These are phyloP conservation scores for Penicillium maclennaniae DNA, from an alignment of 495 filamentous ascomycete genomes.

Conservation along the genomic window DNA sequence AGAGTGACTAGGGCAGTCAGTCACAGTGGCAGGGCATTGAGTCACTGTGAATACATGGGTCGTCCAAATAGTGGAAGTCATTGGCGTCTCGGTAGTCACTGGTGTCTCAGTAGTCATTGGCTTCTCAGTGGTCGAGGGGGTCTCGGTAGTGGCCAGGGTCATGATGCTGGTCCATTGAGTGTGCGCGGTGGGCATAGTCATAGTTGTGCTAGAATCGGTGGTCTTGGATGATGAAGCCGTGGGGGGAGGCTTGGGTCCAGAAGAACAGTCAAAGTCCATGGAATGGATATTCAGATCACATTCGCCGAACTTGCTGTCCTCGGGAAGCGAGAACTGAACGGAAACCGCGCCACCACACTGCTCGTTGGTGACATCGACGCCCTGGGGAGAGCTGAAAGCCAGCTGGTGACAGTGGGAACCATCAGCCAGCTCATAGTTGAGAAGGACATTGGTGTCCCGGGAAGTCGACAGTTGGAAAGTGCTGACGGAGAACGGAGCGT, in stretches of 20 bases:
- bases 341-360: conserved; percentile 87
- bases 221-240: not conserved
- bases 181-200: not conserved
- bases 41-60: conserved; percentile 54
- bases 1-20: conserved; percentile 52
- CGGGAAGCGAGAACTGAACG: conserved; percentile 70
- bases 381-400: conserved; percentile 56
- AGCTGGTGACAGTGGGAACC: conserved; percentile 73
- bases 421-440: conserved; percentile 79
- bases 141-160: not conserved
- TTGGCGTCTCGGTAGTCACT: too few relatives aligned
- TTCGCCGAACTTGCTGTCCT: conserved; percentile 43
- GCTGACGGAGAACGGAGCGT: conserved; percentile 68
- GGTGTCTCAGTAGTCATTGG: conserved; percentile 17
- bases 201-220: not conserved
- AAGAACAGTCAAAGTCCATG: conserved; percentile 75
- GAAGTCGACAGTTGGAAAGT: conserved; percentile 68
- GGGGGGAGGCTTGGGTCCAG: conserved; percentile 20
- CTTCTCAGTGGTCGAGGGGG: too few relatives aligned
- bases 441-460: conserved; percentile 68
- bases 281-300: conserved; percentile 72
- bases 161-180: not conserved
- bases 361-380: conserved; percentile 67
- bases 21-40: conserved; percentile 51
- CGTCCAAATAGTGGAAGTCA: conserved; percentile 56